Base-by-base conservation (phyloP, 495 filamentous ascomycete species). In the Hypoxylon cercidicola region DNA sequence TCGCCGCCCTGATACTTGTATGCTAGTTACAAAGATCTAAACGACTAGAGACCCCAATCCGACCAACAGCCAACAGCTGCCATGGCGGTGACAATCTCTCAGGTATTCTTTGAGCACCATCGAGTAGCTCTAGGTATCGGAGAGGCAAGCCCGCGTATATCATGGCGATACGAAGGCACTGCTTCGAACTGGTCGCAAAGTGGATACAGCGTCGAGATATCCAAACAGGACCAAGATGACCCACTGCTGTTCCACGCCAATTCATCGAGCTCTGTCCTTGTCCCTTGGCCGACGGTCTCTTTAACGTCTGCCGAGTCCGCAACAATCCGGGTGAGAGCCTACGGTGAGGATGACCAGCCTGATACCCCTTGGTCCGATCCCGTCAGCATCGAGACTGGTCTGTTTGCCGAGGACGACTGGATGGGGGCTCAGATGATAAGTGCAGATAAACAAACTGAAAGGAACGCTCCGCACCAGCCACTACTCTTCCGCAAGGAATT, bases 231-330 rank as follows among this genome's bases (percentile, higher is more conserved):
- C 9, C 34, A 47, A 11, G 37, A 48, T 4, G 62, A 62, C 20
- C 18, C 20, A 11, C 16, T 45, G 1, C 32, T 72, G 37, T 75
- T 68, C 25, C 55, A 72, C 10, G 56, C 64, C 43, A 67, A 69
- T 34, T 72, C 73, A 1, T 53, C 66, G 1, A 62, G 75, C 1
- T 85, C 82, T 0, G 67, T 81, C 11, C 77, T 83, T 1, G 77
- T 85, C 0, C 81, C 79, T n/a, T 85, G 82, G 82, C 82, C 81
- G 12, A 76, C 75, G 0, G 61, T 72, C 1, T 74, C 78, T 2
- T 68, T 85, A 7, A 43, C 66, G 3, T 81, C 81, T 12, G 65
- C 80, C 28, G 81, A 82, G 62, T 58, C 60, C 2, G 79, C 68
- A 10, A 64, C 47, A 4, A 69, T 83, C 5, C 73, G 80, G 12